Percentiles rank a stretch among this genome's conserved stretches.
phyloP scores from a whole-genome alignment of 768 basidiomycete genomes.

The Fomitopsis serialis region DNA sequence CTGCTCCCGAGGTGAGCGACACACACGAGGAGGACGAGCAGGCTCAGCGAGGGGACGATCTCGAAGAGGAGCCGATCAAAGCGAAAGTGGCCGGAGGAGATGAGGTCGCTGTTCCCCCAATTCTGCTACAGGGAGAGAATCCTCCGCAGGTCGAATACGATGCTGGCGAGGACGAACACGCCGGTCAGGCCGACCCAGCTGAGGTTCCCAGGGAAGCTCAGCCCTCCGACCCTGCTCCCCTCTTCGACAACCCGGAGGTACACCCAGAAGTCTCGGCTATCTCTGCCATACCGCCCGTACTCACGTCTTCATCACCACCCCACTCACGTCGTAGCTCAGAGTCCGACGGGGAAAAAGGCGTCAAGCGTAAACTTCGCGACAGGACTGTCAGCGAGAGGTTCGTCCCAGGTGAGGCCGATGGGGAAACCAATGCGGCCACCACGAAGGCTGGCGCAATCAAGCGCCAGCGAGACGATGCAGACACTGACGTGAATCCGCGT shows the following conservation, averaged over 20 bases:
- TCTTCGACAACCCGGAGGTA: slow-evolving; percentile 1
- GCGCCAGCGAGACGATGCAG: slow-evolving; percentile 56
- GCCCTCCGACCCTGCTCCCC: slow-evolving; percentile 1
- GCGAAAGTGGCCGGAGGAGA: neutral
- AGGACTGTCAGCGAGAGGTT: slow-evolving; percentile 56
- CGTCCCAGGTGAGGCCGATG: slow-evolving; percentile 10
- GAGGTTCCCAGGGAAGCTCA: slow-evolving; percentile 19
- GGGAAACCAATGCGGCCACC: slow-evolving; percentile 5
- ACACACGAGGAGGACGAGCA: neutral
- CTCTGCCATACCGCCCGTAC: neutral
- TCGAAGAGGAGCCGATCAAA: neutral
- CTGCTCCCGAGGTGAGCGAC: neutral
- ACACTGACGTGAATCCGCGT: slow-evolving; percentile 55
- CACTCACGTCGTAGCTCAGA: slow-evolving; percentile 17
- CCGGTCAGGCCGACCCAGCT: slow-evolving; percentile 19
- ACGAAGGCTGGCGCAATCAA: slow-evolving; percentile 38
- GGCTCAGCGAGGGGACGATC: neutral
- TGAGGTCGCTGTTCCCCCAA: neutral
- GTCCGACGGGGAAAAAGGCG: slow-evolving; percentile 45
- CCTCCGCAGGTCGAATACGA: slow-evolving; percentile 16
- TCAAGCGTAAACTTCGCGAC: slow-evolving; percentile 68
- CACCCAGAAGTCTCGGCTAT: neutral
- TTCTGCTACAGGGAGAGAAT: slow-evolving; percentile 11
- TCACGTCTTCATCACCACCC: slow-evolving; percentile 4
- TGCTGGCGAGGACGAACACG: slow-evolving; percentile 17